Evolutionary conservation across 2,329 filamentous ascomycete species (phyloP).

Genomic region (Tolypocladium guangdongense): DNA sequence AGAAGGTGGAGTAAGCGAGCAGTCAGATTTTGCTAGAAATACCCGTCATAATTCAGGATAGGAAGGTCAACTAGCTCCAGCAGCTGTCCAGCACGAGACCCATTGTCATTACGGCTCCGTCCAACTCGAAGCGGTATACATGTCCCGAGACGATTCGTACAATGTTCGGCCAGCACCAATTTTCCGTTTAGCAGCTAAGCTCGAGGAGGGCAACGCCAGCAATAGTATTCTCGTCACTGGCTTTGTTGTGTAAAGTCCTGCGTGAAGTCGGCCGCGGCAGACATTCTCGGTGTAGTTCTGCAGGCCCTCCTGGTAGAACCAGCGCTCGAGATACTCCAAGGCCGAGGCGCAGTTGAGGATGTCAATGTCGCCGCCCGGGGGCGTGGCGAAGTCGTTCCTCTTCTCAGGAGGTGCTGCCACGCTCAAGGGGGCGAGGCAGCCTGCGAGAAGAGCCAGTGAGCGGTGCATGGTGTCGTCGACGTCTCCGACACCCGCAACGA

Average conservation of each 20-base stretch:
- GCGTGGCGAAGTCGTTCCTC: not conserved
- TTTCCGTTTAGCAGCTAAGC: conserved; percentile 3
- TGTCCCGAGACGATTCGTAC: not conserved
- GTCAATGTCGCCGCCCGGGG: not conserved
- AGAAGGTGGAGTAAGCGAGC: conserved; percentile 16
- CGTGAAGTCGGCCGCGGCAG: conserved; percentile 38
- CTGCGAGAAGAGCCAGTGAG: conserved; percentile 3
- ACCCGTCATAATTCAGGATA: not conserved
- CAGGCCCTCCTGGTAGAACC: conserved; percentile 51
- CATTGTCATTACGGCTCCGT: not conserved
- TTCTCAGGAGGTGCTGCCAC: not conserved
- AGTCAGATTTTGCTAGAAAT: not conserved
- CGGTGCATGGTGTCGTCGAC: not conserved
- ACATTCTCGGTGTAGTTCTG: conserved; percentile 42
- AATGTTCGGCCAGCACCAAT: too few relatives aligned
- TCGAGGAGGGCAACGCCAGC: conserved; percentile 23
- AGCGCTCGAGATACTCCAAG: conserved; percentile 47
- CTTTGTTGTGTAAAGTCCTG: conserved; percentile 31
- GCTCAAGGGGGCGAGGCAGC: conserved; percentile 1
- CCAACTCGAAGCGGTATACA: not conserved
- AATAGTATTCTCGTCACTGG: conserved; percentile 20
- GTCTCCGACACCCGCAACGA: too few relatives aligned
- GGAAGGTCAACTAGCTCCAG: not conserved
- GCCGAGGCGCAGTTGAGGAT: conserved; percentile 37
- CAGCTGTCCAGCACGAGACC: not conserved